These are phyloP conservation scores for Neofusicoccum cordaticola DNA, from an alignment of 2,329 filamentous ascomycete genomes.

Conservation along the genomic window DNA sequence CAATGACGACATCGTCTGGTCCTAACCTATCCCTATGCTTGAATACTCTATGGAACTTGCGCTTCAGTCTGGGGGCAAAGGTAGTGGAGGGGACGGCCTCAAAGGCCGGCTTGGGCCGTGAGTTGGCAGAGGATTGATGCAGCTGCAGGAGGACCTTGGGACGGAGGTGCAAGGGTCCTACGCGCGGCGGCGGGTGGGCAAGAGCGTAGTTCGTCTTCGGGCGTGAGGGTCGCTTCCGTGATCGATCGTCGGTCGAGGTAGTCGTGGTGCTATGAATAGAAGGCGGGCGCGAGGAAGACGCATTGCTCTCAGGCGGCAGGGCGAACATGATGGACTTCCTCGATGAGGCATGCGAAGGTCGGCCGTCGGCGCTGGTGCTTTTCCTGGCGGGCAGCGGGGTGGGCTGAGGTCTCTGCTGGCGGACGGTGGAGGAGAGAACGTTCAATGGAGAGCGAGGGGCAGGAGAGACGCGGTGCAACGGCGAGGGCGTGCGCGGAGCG, in stretches of 20 bases:
- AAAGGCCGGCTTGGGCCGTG: slow-evolving; percentile 64
- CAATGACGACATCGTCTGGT: slow-evolving; percentile 67
- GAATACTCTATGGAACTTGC: slow-evolving; percentile 61
- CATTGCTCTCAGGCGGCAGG: slow-evolving; percentile 10
- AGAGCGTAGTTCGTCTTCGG: slow-evolving; percentile 64
- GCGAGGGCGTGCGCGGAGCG: slow-evolving; percentile 21
- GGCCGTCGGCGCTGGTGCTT: slow-evolving; percentile 3
- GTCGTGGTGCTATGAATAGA: slow-evolving; percentile 12
- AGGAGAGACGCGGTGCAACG: slow-evolving; percentile 26
- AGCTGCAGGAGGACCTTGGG: slow-evolving; percentile 70
- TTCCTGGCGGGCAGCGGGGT: slow-evolving; percentile 18
- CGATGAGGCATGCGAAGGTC: slow-evolving; percentile 18
- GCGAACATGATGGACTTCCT: slow-evolving; percentile 19
- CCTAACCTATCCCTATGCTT: slow-evolving; percentile 62
- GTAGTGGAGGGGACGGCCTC: slow-evolving; percentile 71
- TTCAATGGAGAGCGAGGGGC: slow-evolving; percentile 35
- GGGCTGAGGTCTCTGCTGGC: slow-evolving; percentile 23
- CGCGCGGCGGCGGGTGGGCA: slow-evolving; percentile 64
- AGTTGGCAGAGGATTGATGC: slow-evolving; percentile 59
- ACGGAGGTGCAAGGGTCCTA: slow-evolving; percentile 60
- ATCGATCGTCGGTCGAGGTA: slow-evolving; percentile 30
- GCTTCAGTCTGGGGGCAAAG: slow-evolving; percentile 47
- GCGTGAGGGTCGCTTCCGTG: slow-evolving; percentile 47
- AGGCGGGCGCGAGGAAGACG: slow-evolving; percentile 20
- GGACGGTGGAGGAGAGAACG: slow-evolving; percentile 31